Conservation (phyloP, 768 basidiomycete species). For the Polyporus arcularius region DNA sequence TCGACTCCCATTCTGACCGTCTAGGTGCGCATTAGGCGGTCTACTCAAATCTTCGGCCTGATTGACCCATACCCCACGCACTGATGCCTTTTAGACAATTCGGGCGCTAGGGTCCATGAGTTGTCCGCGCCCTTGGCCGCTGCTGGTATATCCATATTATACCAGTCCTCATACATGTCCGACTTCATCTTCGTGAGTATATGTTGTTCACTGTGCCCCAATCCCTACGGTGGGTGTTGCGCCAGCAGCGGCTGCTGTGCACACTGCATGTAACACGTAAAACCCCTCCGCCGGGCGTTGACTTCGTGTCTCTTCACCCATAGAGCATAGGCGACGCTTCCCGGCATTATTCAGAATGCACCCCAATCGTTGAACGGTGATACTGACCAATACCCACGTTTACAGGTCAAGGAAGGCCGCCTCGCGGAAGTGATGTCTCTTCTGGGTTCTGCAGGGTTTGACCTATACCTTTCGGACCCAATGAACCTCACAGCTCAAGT, state of each 20-base stretch:
- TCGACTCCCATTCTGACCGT: slow-evolving; percentile 76
- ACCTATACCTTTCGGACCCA: slow-evolving; percentile 44
- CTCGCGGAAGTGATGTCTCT: slow-evolving; percentile 64
- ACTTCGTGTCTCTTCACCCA: not conserved
- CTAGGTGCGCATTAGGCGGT: slow-evolving; percentile 43
- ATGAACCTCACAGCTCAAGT: slow-evolving; percentile 29
- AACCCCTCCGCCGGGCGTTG: not conserved
- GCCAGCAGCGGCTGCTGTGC: slow-evolving; percentile 6
- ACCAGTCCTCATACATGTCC: slow-evolving; percentile 81
- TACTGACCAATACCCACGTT: not conserved
- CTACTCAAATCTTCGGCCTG: slow-evolving; percentile 6
- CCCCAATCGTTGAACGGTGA: not conserved
- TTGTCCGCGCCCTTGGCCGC: slow-evolving; percentile 75
- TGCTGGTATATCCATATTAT: slow-evolving; percentile 78
- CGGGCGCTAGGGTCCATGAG: slow-evolving; percentile 73
- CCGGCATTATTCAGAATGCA: not conserved
- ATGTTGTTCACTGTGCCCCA: not conserved
- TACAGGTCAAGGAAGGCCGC: slow-evolving; percentile 66
- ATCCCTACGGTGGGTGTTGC: too few species aligned
- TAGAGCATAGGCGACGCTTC: not conserved
- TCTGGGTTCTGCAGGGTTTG: slow-evolving; percentile 61
- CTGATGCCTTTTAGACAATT: slow-evolving; percentile 48
- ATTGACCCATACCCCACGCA: not conserved
- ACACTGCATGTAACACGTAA: slow-evolving; percentile 5
- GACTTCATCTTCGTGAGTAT: slow-evolving; percentile 75